phyloP scores from a whole-genome alignment of 352 stramenopile genomes.

The Pythium utonaiense region DNA sequence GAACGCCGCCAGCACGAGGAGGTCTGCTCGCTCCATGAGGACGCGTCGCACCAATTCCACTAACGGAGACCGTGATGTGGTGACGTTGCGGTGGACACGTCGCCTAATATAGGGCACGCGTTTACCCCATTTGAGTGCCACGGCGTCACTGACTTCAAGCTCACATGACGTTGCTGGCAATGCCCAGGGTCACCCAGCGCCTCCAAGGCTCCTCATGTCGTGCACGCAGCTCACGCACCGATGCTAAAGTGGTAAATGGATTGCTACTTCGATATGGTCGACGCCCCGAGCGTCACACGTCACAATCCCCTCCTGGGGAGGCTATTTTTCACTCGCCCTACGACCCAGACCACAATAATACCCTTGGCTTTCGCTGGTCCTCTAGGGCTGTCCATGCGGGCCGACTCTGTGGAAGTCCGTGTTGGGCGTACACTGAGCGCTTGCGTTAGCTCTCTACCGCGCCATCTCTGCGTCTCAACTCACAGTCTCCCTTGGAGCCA shows the following conservation, averaged over 20 bases:
- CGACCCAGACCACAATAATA: background rate
- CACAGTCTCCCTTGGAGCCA: slow-evolving; percentile 14
- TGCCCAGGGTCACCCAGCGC: no score
- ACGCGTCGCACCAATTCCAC: background rate
- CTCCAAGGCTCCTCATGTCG: no score
- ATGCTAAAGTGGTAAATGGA: background rate
- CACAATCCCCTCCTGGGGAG: background rate
- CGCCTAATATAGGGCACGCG: background rate
- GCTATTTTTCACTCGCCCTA: background rate
- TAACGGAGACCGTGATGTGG: background rate
- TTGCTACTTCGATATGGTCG: background rate
- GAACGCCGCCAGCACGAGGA: slow-evolving; percentile 36
- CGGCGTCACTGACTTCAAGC: background rate
- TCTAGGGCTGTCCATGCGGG: background rate
- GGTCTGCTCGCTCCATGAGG: slow-evolving; percentile 20
- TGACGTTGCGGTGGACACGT: background rate
- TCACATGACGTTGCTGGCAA: no score
- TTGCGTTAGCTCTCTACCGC: no score
- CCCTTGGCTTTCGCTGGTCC: background rate
- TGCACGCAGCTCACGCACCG: no score
- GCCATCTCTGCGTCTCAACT: background rate
- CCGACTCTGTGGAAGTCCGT: background rate
- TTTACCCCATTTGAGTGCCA: background rate
- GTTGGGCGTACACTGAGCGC: background rate
- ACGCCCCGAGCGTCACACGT: background rate